phyloP scores from a whole-genome alignment of 805 yeast genomes.

The Saccharomycopsis sp. region DNA sequence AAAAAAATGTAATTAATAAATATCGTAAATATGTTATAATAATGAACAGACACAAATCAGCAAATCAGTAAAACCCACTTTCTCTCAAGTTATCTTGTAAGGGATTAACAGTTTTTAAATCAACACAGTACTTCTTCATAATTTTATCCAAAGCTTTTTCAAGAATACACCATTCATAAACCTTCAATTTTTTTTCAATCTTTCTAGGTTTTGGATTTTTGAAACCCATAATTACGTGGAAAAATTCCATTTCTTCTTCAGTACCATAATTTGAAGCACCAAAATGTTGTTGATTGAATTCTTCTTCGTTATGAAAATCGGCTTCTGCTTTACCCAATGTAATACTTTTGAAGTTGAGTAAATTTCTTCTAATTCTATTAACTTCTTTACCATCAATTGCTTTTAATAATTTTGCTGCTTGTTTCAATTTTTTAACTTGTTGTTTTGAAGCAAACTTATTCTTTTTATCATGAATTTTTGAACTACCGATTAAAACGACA shows the following conservation, averaged over 20 bases:
- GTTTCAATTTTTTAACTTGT: conserved; percentile 8
- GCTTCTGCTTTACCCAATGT: conserved; percentile 37
- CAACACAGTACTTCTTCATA: conserved; percentile 31
- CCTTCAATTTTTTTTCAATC: conserved; percentile 38
- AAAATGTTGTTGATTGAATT: not conserved
- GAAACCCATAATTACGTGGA: conserved; percentile 31
- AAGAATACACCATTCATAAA: conserved; percentile 32
- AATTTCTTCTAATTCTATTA: conserved; percentile 49
- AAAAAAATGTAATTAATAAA: not conserved
- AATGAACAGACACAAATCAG: too few relatives aligned
- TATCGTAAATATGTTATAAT: too few relatives aligned
- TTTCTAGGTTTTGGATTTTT: conserved; percentile 37
- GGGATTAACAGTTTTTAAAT: conserved; percentile 8
- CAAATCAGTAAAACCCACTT: conserved; percentile 1
- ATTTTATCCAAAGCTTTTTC: conserved; percentile 31
- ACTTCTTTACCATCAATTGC: conserved; percentile 45
- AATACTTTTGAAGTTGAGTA: conserved; percentile 46
- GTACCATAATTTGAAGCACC: conserved; percentile 1
- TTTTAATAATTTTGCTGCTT: conserved; percentile 12
- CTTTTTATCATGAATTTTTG: not conserved
- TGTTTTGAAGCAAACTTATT: conserved; percentile 6
- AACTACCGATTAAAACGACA: not conserved
- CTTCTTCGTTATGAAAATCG: too few relatives aligned
- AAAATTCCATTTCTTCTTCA: conserved; percentile 20
- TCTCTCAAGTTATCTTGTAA: not conserved